Conservation (phyloP, 2,329 filamentous ascomycete species). For the Talaromyces sp. region DNA sequence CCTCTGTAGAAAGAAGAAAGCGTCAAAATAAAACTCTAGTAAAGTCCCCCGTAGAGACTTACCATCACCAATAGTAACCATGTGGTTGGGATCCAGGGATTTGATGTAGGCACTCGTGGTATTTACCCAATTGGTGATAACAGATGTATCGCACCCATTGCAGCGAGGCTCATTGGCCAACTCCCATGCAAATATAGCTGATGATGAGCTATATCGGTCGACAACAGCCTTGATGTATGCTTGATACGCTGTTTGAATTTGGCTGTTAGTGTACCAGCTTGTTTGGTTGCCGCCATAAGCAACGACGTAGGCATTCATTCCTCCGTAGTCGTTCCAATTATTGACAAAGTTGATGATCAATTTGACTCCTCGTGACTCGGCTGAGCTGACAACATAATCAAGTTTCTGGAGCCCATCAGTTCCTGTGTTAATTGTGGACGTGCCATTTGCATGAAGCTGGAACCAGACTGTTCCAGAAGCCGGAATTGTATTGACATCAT, state of each 20-base stretch:
- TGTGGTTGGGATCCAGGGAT: slow-evolving; percentile 54
- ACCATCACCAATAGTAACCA: slow-evolving; percentile 58
- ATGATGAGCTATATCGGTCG: slow-evolving; percentile 54
- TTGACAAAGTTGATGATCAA: slow-evolving; percentile 58
- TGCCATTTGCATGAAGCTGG: slow-evolving; percentile 33
- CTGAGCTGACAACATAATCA: slow-evolving; percentile 58
- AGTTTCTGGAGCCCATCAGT: slow-evolving; percentile 59
- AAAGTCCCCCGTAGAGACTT: not conserved
- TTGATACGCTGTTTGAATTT: slow-evolving; percentile 56
- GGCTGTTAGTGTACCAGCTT: slow-evolving; percentile 54
- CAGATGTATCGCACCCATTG: slow-evolving; percentile 52
- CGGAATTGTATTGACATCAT: slow-evolving; percentile 40
- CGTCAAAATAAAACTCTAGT: not conserved
- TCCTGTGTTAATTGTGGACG: slow-evolving; percentile 57
- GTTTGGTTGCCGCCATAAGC: slow-evolving; percentile 51
- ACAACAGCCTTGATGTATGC: slow-evolving; percentile 58
- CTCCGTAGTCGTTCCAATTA: slow-evolving; percentile 65
- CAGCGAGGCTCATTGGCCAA: slow-evolving; percentile 63
- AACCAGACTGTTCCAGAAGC: slow-evolving; percentile 42
- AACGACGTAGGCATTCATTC: slow-evolving; percentile 54
- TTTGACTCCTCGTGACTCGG: slow-evolving; percentile 57
- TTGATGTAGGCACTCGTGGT: slow-evolving; percentile 59
- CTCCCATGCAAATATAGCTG: slow-evolving; percentile 63
- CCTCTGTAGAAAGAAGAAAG: slow-evolving; percentile 38
- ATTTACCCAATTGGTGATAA: slow-evolving; percentile 59